Conservation (phyloP, 305 asterid genomes). For the Euphrasia arctica region DNA sequence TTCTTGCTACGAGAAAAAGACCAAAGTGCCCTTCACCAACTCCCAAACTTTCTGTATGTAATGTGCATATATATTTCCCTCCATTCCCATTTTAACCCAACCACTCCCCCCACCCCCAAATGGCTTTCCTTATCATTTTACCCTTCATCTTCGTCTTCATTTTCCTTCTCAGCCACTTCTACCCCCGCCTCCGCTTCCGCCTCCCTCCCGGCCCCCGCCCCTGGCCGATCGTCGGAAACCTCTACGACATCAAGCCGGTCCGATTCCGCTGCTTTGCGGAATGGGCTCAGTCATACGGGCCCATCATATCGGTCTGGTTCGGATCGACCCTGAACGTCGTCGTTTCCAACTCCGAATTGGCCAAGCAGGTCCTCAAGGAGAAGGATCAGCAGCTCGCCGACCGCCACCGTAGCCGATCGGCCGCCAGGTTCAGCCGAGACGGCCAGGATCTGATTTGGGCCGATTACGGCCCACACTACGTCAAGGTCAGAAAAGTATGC, state of each 20-base stretch:
- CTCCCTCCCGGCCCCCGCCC: conserved; percentile 63
- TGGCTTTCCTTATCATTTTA: conserved; percentile 33
- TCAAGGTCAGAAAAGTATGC: conserved; percentile 59
- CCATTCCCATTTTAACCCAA: not conserved
- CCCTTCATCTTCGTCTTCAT: conserved; percentile 21
- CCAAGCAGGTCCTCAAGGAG: conserved; percentile 54
- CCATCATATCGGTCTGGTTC: conserved; percentile 58
- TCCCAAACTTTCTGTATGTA: conserved; percentile 24
- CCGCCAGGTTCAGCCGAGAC: conserved; percentile 56
- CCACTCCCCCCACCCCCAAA: conserved; percentile 6
- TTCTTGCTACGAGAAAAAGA: not conserved
- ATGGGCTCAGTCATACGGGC: conserved; percentile 60
- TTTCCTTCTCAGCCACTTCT: conserved; percentile 35
- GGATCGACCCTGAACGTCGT: conserved; percentile 56
- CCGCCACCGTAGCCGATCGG: conserved; percentile 55
- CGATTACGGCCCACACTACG: conserved; percentile 65
- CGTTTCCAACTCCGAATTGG: conserved; percentile 50
- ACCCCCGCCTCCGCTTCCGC: conserved; percentile 45
- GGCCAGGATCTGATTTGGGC: conserved; percentile 70
- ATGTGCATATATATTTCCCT: conserved; percentile 13
- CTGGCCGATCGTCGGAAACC: conserved; percentile 51
- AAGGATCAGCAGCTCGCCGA: conserved; percentile 68
- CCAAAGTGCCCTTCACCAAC: conserved; percentile 40
- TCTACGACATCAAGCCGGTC: conserved; percentile 53
- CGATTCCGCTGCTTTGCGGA: conserved; percentile 59